Evolutionary conservation across 2,329 filamentous ascomycete species (phyloP), one percentile per base, ranked within the genome.

Genomic region (Colletotrichum lini): DNA sequence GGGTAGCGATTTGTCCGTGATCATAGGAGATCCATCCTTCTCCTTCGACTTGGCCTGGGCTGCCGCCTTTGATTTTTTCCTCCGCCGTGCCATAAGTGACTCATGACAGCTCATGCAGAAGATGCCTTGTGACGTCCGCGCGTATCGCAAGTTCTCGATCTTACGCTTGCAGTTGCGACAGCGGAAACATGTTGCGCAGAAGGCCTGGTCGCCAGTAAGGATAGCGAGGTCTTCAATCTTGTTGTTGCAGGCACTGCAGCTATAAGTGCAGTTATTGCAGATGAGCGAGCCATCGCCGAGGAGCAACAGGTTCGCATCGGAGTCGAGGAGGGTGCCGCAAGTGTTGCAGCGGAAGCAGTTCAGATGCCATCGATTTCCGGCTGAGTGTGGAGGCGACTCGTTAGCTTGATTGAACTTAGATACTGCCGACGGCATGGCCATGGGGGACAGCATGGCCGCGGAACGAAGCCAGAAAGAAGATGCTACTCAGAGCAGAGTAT

Each of bases 71-170:
- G 92, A 92, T 81, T 94, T 95, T 84, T 98, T 98, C 78, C 94
- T 90, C 74, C 96, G 89, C 74, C 96, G 89, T 60, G 96, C 94
- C 95, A 98, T 98, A 64, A 99, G 84, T 38, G 94, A 96, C 82
- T 99, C 96, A 79, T 99, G 96, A 80, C 96, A 99, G 78, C 92
- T 95, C 96, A 99, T 99, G 84, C 96, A 99, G 80, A 99, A 98
- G 77, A 99, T 99, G 72, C 96, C 96, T 82, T 98, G 96, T 9
- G 96, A 98, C 1, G 96, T 99, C 79, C 96, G 91, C 65, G 96
- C 96, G 90, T 98, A 99, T 80, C 96, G 92, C 74, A 99, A 87
- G 80, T 99, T 99, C 83, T 99, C 96, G 72, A 99, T 99, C 86
- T 98, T 98, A 80, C 94, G 91, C 86, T 98, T 99, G 87, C 96